Conservation (phyloP, 768 basidiomycete genomes). For the Mrakia hoshinonis region DNA sequence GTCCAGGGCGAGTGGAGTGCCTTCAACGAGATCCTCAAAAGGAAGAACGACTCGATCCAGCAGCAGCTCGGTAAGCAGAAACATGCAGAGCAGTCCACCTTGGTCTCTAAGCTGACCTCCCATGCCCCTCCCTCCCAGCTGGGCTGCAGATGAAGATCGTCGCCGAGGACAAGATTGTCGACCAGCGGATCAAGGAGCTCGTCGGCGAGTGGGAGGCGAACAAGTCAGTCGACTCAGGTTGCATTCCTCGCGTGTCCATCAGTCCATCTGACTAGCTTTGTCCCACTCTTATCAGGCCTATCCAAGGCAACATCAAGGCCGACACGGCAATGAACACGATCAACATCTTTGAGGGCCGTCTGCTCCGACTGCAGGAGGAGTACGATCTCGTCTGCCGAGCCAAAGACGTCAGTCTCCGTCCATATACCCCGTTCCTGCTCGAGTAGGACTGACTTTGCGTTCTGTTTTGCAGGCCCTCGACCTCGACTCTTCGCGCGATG, state of each 20-base stretch:
- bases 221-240: slow-evolving; percentile 44
- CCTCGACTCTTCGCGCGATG: slow-evolving; percentile 67
- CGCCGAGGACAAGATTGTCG: slow-evolving; percentile 97
- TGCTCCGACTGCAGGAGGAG: slow-evolving; percentile 82
- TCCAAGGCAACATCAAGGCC: slow-evolving; percentile 91
- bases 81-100: neutral
- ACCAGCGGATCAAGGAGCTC: slow-evolving; percentile 87
- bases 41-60: slow-evolving; percentile 97
- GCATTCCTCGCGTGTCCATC: neutral
- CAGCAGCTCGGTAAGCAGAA: slow-evolving; percentile 78
- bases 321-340: slow-evolving; percentile 95
- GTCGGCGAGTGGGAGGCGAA: slow-evolving; percentile 89
- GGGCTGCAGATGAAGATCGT: slow-evolving; percentile 98
- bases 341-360: slow-evolving; percentile 85
- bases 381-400: slow-evolving; percentile 91
- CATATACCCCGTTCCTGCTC: neutral
- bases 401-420: slow-evolving; percentile 52
- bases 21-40: slow-evolving; percentile 92
- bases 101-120: neutral
- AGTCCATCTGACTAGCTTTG: neutral
- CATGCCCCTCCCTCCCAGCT: slow-evolving; percentile 46
- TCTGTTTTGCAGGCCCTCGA: slow-evolving; percentile 55
- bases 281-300: slow-evolving; percentile 47
- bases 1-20: slow-evolving; percentile 96
- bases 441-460: neutral